Evolutionary conservation across 2,329 filamentous ascomycete genomes (phyloP).

Genomic region (Aspergillus persii): DNA sequence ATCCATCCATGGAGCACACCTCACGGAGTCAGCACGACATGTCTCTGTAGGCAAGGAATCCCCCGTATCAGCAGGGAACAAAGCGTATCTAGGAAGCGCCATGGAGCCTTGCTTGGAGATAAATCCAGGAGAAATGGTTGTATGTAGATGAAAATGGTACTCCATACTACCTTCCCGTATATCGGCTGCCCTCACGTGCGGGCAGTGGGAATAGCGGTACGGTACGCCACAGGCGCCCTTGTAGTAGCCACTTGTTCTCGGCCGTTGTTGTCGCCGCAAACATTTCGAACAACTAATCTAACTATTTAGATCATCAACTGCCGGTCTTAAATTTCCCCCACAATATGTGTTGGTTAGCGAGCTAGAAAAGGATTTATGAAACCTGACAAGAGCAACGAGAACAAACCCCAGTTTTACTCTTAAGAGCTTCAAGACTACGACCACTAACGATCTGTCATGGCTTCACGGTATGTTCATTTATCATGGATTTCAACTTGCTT

Average conservation of each 20-base stretch:
- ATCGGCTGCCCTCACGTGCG: not conserved
- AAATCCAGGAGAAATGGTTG: no score
- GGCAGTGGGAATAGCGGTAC: not conserved
- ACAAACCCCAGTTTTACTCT: not conserved
- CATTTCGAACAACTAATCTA: not conserved
- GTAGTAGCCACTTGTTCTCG: constrained; percentile 14
- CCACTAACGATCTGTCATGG: constrained; percentile 24
- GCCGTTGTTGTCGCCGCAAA: constrained; percentile 12
- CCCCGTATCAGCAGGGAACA: no score
- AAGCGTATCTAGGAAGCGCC: no score
- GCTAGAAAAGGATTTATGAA: not conserved
- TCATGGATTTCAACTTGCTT: not conserved
- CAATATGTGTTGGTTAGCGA: constrained; percentile 1
- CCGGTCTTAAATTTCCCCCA: not conserved
- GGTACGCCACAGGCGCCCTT: constrained; percentile 16
- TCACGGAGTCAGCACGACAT: not conserved
- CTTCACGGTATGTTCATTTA: constrained; percentile 32
- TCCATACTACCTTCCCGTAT: no score
- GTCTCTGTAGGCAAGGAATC: not conserved
- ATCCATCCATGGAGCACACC: no score
- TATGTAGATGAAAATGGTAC: no score
- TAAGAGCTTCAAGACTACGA: not conserved
- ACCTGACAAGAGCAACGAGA: not conserved
- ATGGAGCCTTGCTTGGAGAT: no score
- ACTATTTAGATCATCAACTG: not conserved